Evolutionary conservation across 768 basidiomycete genomes (phyloP).

Genomic region (Mycena floridula): DNA sequence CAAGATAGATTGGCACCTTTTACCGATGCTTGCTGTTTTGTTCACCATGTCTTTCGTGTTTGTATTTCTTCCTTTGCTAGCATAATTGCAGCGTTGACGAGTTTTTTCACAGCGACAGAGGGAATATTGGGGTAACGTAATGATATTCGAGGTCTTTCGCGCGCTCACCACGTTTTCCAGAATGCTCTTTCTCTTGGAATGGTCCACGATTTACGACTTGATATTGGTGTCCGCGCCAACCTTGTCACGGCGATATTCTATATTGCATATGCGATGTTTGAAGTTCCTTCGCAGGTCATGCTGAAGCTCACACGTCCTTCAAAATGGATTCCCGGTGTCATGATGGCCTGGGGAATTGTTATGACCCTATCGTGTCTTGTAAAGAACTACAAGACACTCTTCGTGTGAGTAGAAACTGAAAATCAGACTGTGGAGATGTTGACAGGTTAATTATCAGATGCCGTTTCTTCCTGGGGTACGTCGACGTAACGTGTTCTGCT

Average conservation of each 20-base stretch:
- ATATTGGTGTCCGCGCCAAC: background rate
- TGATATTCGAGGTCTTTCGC: background rate
- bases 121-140: background rate
- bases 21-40: background rate
- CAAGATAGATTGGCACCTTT: background rate
- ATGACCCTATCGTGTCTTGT: background rate
- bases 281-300: background rate
- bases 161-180: background rate
- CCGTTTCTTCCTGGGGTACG: background rate
- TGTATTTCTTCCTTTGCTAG: background rate
- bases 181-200: background rate
- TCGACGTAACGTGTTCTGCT: background rate
- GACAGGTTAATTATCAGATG: background rate
- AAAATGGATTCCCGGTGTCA: background rate
- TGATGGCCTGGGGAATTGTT: background rate
- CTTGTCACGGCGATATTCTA: background rate
- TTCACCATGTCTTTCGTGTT: background rate
- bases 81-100: background rate
- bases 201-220: background rate
- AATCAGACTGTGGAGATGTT: background rate
- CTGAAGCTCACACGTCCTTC: conserved; percentile 1
- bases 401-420: background rate
- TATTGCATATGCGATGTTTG: background rate
- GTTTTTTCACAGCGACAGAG: background rate
- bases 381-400: background rate